Conservation (phyloP, 2,329 filamentous ascomycete species). For the Bimuria novae-zelandiae region DNA sequence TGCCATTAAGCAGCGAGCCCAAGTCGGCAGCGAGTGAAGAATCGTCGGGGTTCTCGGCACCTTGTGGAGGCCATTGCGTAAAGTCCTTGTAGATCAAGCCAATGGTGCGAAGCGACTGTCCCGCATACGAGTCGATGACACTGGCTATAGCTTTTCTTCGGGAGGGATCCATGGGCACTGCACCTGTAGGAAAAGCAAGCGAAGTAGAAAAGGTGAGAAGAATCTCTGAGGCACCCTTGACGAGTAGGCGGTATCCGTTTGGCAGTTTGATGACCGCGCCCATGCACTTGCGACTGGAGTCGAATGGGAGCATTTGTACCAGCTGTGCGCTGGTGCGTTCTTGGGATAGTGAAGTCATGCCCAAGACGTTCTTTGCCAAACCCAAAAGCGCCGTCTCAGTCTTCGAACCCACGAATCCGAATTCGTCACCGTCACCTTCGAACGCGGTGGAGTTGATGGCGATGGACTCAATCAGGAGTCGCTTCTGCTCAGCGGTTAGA, state of each 20-base stretch:
- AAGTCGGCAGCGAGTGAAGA: conserved; percentile 55
- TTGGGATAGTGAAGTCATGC: conserved; percentile 54
- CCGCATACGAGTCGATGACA: conserved; percentile 45
- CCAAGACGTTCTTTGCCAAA: conserved; percentile 56
- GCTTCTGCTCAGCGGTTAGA: conserved; percentile 44
- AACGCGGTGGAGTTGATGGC: conserved; percentile 57
- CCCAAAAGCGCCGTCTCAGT: conserved; percentile 60
- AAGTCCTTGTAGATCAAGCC: conserved; percentile 48
- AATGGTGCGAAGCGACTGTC: conserved; percentile 49
- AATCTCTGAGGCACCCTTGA: conserved; percentile 64
- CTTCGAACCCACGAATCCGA: conserved; percentile 60
- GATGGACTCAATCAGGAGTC: conserved; percentile 29
- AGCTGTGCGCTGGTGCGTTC: conserved; percentile 53
- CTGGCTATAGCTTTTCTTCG: conserved; percentile 24
- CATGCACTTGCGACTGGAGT: conserved; percentile 61
- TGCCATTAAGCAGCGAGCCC: conserved; percentile 68
- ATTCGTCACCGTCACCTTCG: conserved; percentile 50
- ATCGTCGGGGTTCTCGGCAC: conserved; percentile 21
- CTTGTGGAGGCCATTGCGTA: conserved; percentile 43
- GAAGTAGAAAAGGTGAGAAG: conserved; percentile 46
- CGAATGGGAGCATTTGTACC: conserved; percentile 58
- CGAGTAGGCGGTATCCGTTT: conserved; percentile 55
- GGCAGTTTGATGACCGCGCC: conserved; percentile 57
- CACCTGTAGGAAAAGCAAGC: conserved; percentile 17
- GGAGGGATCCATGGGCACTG: conserved; percentile 15